Evolutionary conservation across 331 rosid species (phyloP).

Genomic region (Quercus lobata): DNA sequence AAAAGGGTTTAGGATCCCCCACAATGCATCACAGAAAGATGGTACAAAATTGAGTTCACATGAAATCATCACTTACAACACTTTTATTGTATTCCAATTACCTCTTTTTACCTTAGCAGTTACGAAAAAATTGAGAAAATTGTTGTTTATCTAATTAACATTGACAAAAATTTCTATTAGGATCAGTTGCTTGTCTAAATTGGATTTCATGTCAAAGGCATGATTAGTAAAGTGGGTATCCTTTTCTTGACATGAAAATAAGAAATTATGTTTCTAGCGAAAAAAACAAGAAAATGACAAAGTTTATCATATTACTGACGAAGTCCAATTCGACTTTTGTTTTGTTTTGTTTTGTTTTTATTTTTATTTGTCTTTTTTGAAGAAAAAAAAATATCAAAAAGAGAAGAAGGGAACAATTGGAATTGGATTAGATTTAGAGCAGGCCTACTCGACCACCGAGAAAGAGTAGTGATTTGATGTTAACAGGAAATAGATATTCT

Average conservation of each 20-base stretch:
- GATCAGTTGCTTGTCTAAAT: background rate
- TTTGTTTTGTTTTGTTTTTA: background rate
- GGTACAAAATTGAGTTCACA: too few species aligned
- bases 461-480: background rate
- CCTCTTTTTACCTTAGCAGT: too few species aligned
- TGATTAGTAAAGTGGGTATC: background rate
- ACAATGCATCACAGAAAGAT: background rate
- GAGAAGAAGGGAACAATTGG: background rate
- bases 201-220: background rate
- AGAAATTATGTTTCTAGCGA: background rate
- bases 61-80: too few species aligned
- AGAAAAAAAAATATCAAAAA: too few species aligned
- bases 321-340: background rate
- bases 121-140: too few species aligned
- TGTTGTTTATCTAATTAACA: too few species aligned
- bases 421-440: too few species aligned
- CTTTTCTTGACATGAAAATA: background rate
- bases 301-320: background rate
- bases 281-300: background rate
- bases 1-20: too few species aligned
- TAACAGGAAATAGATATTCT: background rate
- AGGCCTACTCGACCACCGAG: background rate
- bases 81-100: too few species aligned
- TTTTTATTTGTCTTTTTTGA: background rate
- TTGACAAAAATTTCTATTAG: background rate